Percentiles rank a stretch among this genome's conserved stretches.
phyloP scores from a whole-genome alignment of 805 yeast species.

The Kurtzmaniella fragi region DNA sequence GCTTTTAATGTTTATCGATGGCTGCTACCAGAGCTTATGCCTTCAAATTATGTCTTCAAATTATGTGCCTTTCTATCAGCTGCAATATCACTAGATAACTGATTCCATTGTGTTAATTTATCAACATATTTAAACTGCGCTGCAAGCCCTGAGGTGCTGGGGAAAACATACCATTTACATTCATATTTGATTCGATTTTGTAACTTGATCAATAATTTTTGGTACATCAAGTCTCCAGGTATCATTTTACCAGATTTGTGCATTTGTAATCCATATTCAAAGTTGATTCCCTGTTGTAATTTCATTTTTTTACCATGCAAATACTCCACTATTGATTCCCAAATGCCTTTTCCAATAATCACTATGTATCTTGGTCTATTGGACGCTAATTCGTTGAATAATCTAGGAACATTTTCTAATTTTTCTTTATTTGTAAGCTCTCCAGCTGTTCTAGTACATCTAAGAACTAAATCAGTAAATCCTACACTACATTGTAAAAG shows the following conservation, averaged over 20 bases:
- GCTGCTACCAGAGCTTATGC: too few species aligned
- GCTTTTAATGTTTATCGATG: too few species aligned
- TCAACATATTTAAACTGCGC: conserved; percentile 40
- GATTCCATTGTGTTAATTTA: conserved; percentile 47
- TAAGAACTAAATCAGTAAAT: conserved; percentile 62
- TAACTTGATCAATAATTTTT: conserved; percentile 13
- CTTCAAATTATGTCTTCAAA: too few species aligned
- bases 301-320: conserved; percentile 5
- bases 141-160: conserved; percentile 72
- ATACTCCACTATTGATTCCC: conserved; percentile 52
- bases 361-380: conserved; percentile 43
- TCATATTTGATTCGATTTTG: conserved; percentile 10
- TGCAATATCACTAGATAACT: conserved; percentile 22
- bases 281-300: conserved; percentile 15
- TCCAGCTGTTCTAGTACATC: conserved; percentile 57
- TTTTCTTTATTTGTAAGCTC: conserved; percentile 53
- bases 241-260: not conserved
- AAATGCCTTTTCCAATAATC: conserved; percentile 70
- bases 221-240: conserved; percentile 6
- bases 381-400: conserved; percentile 39
- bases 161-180: conserved; percentile 50
- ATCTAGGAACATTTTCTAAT: conserved; percentile 46
- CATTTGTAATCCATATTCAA: conserved; percentile 49
- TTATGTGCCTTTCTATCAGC: not conserved
- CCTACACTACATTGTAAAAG: conserved; percentile 49